phyloP scores from a whole-genome alignment of 2,329 filamentous ascomycete genomes.

The Pyricularia pennisetigena region DNA sequence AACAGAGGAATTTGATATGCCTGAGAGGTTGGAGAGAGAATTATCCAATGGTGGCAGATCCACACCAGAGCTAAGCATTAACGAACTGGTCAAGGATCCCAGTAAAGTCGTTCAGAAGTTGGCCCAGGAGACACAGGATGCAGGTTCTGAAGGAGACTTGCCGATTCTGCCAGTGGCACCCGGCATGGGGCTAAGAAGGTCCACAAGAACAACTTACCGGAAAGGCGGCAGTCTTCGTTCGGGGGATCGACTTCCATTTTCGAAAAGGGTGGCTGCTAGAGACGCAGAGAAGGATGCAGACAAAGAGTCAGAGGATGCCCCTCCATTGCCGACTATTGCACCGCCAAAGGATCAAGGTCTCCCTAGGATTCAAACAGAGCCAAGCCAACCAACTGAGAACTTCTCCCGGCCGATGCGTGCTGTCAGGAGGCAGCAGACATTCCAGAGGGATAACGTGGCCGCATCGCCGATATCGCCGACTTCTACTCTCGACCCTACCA shows the following conservation, averaged over 20 bases:
- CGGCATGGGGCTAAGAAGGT: slow-evolving; percentile 74
- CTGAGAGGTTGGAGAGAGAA: slow-evolving; percentile 68
- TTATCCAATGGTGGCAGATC: slow-evolving; percentile 49
- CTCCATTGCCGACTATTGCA: slow-evolving; percentile 26
- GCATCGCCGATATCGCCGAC: slow-evolving; percentile 9
- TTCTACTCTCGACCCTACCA: slow-evolving; percentile 14
- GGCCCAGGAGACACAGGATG: slow-evolving; percentile 41
- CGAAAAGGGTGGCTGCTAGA: slow-evolving; percentile 57
- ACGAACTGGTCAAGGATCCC: slow-evolving; percentile 75
- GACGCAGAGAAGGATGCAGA: slow-evolving; percentile 51
- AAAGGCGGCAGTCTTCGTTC: slow-evolving; percentile 75
- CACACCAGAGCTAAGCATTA: slow-evolving; percentile 58
- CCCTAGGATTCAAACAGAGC: slow-evolving; percentile 60
- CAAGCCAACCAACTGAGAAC: slow-evolving; percentile 42
- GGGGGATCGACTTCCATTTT: slow-evolving; percentile 65
- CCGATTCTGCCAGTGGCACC: slow-evolving; percentile 75
- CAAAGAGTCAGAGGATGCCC: slow-evolving; percentile 32
- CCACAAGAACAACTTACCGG: slow-evolving; percentile 84
- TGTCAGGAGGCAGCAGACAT: slow-evolving; percentile 37
- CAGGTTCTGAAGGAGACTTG: slow-evolving; percentile 54
- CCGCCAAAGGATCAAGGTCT: slow-evolving; percentile 42
- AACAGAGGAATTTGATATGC: slow-evolving; percentile 60
- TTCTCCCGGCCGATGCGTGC: slow-evolving; percentile 49
- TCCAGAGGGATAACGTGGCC: slow-evolving; percentile 29
- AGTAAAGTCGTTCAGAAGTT: slow-evolving; percentile 61